Percentiles rank a stretch among this genome's conserved stretches.
Conservation (phyloP, 2,329 filamentous ascomycete species). For the Ceratocystis variospora region DNA sequence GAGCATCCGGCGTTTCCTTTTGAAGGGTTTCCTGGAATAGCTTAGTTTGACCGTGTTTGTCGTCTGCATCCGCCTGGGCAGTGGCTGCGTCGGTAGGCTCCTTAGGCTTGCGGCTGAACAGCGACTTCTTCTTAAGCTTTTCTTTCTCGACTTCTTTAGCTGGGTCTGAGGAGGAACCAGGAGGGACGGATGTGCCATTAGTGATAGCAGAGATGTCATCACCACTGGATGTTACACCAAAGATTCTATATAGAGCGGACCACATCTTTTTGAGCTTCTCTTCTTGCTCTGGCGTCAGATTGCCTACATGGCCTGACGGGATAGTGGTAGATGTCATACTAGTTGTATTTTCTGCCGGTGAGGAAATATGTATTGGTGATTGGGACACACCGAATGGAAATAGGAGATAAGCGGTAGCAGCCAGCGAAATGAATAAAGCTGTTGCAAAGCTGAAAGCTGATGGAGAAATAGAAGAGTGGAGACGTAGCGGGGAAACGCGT, state of each 20-base stretch:
- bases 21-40: constrained; percentile 72
- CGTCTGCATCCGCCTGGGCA: constrained; percentile 46
- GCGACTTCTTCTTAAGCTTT: constrained; percentile 58
- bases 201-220: background rate
- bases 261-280: constrained; percentile 80
- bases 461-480: constrained; percentile 14
- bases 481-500: constrained; percentile 1
- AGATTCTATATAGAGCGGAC: constrained; percentile 60
- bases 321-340: constrained; percentile 29
- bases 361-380: background rate
- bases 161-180: constrained; percentile 24
- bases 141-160: constrained; percentile 40
- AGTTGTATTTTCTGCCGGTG: background rate
- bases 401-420: background rate
- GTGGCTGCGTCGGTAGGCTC: constrained; percentile 35
- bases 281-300: constrained; percentile 79
- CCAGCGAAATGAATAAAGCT: background rate
- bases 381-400: background rate
- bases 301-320: constrained; percentile 61
- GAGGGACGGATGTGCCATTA: constrained; percentile 23
- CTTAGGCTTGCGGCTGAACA: constrained; percentile 52
- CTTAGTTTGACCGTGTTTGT: constrained; percentile 87
- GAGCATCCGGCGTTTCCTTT: constrained; percentile 59
- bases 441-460: background rate
- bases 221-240: constrained; percentile 41